Conservation (phyloP, 305 asterid species). For the Rubia peregrina region DNA sequence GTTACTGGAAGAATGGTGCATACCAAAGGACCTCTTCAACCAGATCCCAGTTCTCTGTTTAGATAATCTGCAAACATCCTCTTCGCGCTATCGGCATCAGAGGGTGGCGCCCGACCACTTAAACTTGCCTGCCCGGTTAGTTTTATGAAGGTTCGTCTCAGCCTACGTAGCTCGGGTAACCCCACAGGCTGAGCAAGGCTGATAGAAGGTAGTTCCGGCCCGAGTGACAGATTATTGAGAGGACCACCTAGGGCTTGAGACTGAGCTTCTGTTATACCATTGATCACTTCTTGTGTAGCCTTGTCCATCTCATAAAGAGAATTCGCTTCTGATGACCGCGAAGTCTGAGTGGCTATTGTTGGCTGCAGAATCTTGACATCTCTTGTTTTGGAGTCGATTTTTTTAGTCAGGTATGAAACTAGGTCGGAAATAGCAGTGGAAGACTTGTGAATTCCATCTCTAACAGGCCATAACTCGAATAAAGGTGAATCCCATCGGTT, state of each 20-base stretch:
- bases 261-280: conserved; percentile 72
- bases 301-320: conserved; percentile 85
- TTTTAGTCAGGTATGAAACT: conserved; percentile 67
- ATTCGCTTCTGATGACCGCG: conserved; percentile 58
- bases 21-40: conserved; percentile 18
- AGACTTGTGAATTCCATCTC: conserved; percentile 54
- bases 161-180: conserved; percentile 82
- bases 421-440: conserved; percentile 59
- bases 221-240: conserved; percentile 46
- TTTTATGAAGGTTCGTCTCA: conserved; percentile 72
- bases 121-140: conserved; percentile 86
- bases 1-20: neutral
- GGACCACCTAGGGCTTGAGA: conserved; percentile 71
- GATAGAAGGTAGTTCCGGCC: conserved; percentile 59
- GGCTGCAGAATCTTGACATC: conserved; percentile 84
- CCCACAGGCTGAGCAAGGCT: conserved; percentile 63
- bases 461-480: conserved; percentile 70
- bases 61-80: conserved; percentile 94
- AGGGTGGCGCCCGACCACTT: conserved; percentile 91
- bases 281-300: conserved; percentile 81
- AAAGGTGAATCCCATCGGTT: conserved; percentile 98
- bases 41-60: conserved; percentile 60
- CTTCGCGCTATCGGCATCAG: conserved; percentile 77
- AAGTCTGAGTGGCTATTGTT: conserved; percentile 78
- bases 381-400: conserved; percentile 71